phyloP scores from a whole-genome alignment of 352 stramenopile species.

The Globisporangium nodosum region DNA sequence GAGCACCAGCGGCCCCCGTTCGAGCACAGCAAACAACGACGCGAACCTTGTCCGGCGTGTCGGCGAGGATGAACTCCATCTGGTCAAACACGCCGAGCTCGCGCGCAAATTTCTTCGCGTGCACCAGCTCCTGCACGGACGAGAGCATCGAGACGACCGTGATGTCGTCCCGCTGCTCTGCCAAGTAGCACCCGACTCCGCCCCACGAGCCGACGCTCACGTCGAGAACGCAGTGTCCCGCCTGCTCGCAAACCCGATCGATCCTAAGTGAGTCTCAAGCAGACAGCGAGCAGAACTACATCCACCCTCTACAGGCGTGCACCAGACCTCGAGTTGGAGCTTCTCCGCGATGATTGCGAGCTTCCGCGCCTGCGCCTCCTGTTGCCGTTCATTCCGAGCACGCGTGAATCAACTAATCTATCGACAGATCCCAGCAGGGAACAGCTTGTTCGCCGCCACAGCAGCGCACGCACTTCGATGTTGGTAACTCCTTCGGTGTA shows the following conservation, averaged over 20 bases:
- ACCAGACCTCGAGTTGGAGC: constrained; percentile 49
- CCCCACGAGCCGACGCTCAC: constrained; percentile 81
- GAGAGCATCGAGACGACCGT: constrained; percentile 52
- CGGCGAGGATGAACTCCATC: constrained; percentile 68
- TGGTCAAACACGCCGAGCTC: constrained; percentile 53
- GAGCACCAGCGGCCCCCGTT: not conserved
- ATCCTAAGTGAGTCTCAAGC: not conserved
- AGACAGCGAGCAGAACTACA: not conserved
- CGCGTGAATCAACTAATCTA: no score
- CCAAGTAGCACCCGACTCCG: constrained; percentile 69
- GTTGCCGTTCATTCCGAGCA: not conserved
- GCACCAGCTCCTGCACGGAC: constrained; percentile 49
- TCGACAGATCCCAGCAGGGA: not conserved
- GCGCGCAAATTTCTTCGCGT: constrained; percentile 50
- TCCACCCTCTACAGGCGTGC: not conserved
- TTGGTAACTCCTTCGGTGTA: constrained; percentile 42
- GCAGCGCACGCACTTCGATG: constrained; percentile 25
- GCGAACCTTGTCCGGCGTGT: constrained; percentile 47
- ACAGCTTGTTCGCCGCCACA: not conserved
- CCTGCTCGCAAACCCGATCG: constrained; percentile 18
- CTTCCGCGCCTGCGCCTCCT: constrained; percentile 66
- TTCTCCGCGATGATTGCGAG: constrained; percentile 54
- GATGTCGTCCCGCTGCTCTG: constrained; percentile 38
- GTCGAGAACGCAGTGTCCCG: constrained; percentile 65
- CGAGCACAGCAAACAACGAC: not conserved